phyloP scores from a whole-genome alignment of 768 basidiomycete species.

The Hortiboletus flavorubellus region DNA sequence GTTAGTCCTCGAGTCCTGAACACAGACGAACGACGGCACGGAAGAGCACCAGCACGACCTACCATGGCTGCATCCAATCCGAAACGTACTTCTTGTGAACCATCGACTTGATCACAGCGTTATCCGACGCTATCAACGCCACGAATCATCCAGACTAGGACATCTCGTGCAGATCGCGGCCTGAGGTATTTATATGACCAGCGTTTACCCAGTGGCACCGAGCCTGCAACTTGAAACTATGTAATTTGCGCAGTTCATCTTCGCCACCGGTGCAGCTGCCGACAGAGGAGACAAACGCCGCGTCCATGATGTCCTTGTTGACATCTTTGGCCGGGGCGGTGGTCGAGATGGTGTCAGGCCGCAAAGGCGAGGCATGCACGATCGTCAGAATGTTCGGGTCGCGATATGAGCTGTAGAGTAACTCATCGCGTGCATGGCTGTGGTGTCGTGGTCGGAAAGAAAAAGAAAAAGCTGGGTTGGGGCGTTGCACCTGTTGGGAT shows the following conservation, averaged over 20 bases:
- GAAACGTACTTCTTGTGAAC: constrained; percentile 89
- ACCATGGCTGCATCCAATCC: constrained; percentile 93
- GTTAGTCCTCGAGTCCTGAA: background rate
- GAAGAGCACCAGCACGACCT: constrained; percentile 17
- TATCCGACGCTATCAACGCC: constrained; percentile 81
- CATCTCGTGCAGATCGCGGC: constrained; percentile 95
- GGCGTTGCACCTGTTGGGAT: no score
- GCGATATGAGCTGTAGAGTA: constrained; percentile 73
- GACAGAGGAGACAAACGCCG: constrained; percentile 78
- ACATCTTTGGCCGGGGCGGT: constrained; percentile 30
- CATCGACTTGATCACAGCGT: constrained; percentile 85
- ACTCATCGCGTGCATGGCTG: constrained; percentile 18
- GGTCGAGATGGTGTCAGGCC: constrained; percentile 52
- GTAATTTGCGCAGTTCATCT: constrained; percentile 54
- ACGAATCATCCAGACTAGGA: constrained; percentile 90
- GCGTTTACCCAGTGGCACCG: constrained; percentile 78
- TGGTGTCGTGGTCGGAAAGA: no score
- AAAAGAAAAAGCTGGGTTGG: no score
- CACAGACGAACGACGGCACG: background rate
- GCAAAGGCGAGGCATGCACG: constrained; percentile 65
- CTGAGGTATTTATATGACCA: constrained; percentile 92
- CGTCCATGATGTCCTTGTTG: constrained; percentile 83
- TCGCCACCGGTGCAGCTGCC: constrained; percentile 78
- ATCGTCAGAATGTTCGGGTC: constrained; percentile 49
- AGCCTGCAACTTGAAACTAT: constrained; percentile 59